Base-by-base conservation (phyloP, 371 early-diverging fungal species). In the Mucor racemosus region DNA sequence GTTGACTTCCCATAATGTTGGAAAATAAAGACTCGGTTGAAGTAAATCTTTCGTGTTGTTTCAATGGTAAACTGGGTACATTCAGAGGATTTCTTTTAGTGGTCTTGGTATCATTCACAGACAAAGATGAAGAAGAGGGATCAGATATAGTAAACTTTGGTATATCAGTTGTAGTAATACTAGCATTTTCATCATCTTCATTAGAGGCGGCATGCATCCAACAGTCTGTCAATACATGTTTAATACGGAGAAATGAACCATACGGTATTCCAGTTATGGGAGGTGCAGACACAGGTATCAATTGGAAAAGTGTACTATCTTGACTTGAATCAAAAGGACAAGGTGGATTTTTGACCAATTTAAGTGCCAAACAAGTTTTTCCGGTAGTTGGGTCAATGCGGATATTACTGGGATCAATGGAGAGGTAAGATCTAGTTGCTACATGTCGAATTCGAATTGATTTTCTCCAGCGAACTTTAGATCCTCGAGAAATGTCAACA, bases 151-250 rank as follows among this genome's bases (percentile, higher is more conserved):
- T 54, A 54, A 33, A 31, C 34, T 26, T 61, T 4, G 62, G 26
- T 48, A 46, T 17, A 7, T 46, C 46, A 19, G 10, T 17, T 46
- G 46, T 19, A 46, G 10, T 46, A 8, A 19, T 46, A 19, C 46
- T 46, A 21, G 35, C 11, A 14, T 9, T 2, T 5, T 33, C 48
- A 7, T 55, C 46, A 13, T 75, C 70, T 8, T 73, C 69, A 5
- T 72, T 66, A 10, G 65, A 62, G 1, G 67, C 67, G 0, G 80
- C 71, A 68, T 84, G 83, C 54, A 87, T 65, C 87, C 87, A 87
- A n/a, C 82, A 72, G n/a, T 76, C 75, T 8, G 84, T 84, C 7
- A 69, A 11, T 0, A 77, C 60, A 66, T 87, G 85, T 33, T 81
- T 78, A 39, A 87, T 76, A 17, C 85, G 72, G 9, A 79, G 65